Evolutionary conservation across 2,329 filamentous ascomycete species (phyloP).

Genomic region (Fusarium sp.): DNA sequence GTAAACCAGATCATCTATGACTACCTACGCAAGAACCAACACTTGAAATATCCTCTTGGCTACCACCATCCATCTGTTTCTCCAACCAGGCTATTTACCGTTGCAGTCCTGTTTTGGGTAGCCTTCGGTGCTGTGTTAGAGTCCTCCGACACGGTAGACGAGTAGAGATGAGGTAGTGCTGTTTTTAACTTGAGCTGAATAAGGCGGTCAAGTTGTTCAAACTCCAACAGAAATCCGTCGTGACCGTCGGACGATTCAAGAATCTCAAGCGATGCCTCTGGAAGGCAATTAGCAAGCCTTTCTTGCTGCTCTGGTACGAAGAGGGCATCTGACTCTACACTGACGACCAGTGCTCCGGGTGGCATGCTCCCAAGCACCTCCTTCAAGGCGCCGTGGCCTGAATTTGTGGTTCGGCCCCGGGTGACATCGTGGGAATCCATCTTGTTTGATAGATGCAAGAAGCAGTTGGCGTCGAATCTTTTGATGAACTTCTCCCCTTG

Average conservation of each 20-base stretch:
- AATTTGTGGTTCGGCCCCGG: neutral
- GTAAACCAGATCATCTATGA: neutral
- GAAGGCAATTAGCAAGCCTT: neutral
- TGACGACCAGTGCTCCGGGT: neutral
- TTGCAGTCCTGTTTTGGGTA: neutral
- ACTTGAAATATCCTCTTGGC: neutral
- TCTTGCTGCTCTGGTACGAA: neutral
- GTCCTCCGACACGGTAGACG: neutral
- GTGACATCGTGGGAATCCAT: constrained; percentile 14
- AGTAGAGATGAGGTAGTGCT: neutral
- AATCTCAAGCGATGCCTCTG: neutral
- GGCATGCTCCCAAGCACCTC: neutral
- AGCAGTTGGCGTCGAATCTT: constrained; percentile 16
- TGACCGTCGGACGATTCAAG: neutral
- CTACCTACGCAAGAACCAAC: neutral
- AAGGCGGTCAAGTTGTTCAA: neutral
- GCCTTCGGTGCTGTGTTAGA: neutral
- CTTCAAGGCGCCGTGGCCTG: neutral
- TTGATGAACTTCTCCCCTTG: constrained; percentile 12
- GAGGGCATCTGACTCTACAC: neutral
- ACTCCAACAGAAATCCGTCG: neutral
- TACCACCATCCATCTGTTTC: neutral
- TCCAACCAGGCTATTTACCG: neutral
- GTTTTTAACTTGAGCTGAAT: neutral
- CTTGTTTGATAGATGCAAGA: constrained; percentile 4